Evolutionary conservation across 2,329 filamentous ascomycete species (phyloP), one percentile per base, ranked within the genome.

Genomic region (Verticillium klebahnii): DNA sequence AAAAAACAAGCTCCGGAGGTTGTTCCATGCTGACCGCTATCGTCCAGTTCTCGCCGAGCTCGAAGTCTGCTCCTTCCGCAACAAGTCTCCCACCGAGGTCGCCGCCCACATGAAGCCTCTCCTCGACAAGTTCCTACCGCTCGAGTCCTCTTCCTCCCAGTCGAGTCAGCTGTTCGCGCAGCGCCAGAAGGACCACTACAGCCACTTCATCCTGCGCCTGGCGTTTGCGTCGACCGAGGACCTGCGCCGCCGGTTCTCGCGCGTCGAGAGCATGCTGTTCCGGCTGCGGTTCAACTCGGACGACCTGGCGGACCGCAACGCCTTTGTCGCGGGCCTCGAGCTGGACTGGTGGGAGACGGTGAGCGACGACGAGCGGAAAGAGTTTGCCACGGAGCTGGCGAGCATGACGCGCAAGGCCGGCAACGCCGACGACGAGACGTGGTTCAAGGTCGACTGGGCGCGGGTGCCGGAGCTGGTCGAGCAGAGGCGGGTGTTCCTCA

Each of bases 401-500:
- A 85, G 85, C 2, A 78, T 80, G 60, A 65, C 72, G 11, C 72
- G 74, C 67, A 68, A 71, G 52, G 70, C 68, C 57, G 79, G 77
- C 66, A 79, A 74, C 63, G 71, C 71, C 55, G 92, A 97, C 17
- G 92, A 97, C 52, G 92, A 95, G 69, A 87, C 81, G 31, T 99
- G 92, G 89, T 96, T 96, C 82, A 98, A 97, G 78, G 92, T 98
- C 1, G 92, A 97, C 70, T 99, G 94, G 93, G 90, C 93, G 72
- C 86, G 88, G 37, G 95, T 99, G 1, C 92, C 94, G 0, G 94
- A 98, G 64, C 78, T 99, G 40, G 88, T 99, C 0, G 93, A 97
- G 75, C 78, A 84, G 57, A 83, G 94, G 58, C 84, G 85, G 59
- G 91, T 96, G 1, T 88, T 95, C 61, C 66, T 98, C 66, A 89